A percentile compares a stretch with the other conserved stretches of the same genome.
phyloP scores from a whole-genome alignment of 805 yeast species.

The Candida glaebosa region DNA sequence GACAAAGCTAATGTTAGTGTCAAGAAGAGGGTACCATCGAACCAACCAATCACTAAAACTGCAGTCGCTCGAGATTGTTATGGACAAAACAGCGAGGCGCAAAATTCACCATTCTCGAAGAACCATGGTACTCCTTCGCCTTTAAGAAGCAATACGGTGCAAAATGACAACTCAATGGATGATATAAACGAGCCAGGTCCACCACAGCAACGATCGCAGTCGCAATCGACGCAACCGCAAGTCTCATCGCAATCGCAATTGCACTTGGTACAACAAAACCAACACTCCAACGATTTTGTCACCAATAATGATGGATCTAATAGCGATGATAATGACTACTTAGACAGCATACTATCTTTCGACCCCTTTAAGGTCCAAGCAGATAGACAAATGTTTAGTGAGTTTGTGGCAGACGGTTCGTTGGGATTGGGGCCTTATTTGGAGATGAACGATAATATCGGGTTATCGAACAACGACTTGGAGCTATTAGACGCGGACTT shows the following conservation, averaged over 20 bases:
- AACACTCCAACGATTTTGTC: not conserved
- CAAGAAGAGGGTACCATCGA: conserved; percentile 13
- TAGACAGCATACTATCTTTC: conserved; percentile 25
- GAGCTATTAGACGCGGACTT: not conserved
- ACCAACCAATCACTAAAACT: conserved; percentile 19
- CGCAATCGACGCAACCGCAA: too few species aligned
- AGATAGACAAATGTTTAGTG: conserved; percentile 29
- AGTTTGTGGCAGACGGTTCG: conserved; percentile 81
- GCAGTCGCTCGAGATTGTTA: conserved; percentile 23
- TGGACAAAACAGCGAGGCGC: not conserved
- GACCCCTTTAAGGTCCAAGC: conserved; percentile 37
- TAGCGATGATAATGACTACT: conserved; percentile 7
- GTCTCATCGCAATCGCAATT: too few species aligned
- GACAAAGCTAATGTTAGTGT: conserved; percentile 14
- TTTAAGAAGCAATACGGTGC: not conserved
- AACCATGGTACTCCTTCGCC: not conserved
- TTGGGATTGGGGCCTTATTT: conserved; percentile 69
- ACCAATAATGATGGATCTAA: conserved; percentile 3
- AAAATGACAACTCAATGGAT: not conserved
- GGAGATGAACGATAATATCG: conserved; percentile 36
- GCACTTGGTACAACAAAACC: not conserved
- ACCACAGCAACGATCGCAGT: too few species aligned
- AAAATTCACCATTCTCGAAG: conserved; percentile 2
- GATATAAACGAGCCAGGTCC: not conserved
- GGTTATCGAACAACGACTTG: not conserved